Conservation (phyloP, 257 asterid species). For the Haberlea rhodopensis region DNA sequence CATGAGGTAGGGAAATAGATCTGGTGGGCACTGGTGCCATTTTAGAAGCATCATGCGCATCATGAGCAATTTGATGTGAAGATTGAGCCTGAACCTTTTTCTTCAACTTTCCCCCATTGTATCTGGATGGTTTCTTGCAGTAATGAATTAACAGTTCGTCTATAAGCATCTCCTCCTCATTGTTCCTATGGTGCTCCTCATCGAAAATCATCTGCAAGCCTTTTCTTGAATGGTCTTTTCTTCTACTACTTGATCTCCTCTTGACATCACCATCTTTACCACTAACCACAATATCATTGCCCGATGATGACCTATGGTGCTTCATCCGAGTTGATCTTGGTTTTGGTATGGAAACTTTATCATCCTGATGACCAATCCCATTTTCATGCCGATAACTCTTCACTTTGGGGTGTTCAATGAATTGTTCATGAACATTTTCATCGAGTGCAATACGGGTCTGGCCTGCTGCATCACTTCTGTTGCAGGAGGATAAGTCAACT, state of each 20-base stretch:
- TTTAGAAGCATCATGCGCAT: slow-evolving; percentile 32
- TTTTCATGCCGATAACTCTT: slow-evolving; percentile 31
- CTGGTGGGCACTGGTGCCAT: slow-evolving; percentile 45
- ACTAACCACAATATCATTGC: slow-evolving; percentile 31
- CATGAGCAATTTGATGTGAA: slow-evolving; percentile 21
- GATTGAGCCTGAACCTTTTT: slow-evolving; percentile 33
- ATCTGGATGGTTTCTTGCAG: slow-evolving; percentile 69
- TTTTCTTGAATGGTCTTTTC: slow-evolving; percentile 66
- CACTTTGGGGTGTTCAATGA: slow-evolving; percentile 26
- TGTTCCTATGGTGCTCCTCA: slow-evolving; percentile 46
- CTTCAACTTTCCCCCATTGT: slow-evolving; percentile 42
- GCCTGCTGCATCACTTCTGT: slow-evolving; percentile 28
- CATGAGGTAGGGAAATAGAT: slow-evolving; percentile 72
- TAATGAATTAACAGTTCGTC: slow-evolving; percentile 81
- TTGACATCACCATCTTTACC: slow-evolving; percentile 45
- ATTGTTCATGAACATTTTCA: slow-evolving; percentile 23
- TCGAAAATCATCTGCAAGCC: slow-evolving; percentile 60
- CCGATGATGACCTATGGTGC: slow-evolving; percentile 56
- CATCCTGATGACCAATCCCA: slow-evolving; percentile 38
- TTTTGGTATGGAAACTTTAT: slow-evolving; percentile 49
- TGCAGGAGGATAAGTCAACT: slow-evolving; percentile 22
- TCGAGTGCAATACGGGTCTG: slow-evolving; percentile 28
- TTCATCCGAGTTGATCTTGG: slow-evolving; percentile 70
- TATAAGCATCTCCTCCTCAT: slow-evolving; percentile 75
- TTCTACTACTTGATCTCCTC: slow-evolving; percentile 62